Conservation (phyloP, 257 asterid genomes). For the Solanum chilense region DNA sequence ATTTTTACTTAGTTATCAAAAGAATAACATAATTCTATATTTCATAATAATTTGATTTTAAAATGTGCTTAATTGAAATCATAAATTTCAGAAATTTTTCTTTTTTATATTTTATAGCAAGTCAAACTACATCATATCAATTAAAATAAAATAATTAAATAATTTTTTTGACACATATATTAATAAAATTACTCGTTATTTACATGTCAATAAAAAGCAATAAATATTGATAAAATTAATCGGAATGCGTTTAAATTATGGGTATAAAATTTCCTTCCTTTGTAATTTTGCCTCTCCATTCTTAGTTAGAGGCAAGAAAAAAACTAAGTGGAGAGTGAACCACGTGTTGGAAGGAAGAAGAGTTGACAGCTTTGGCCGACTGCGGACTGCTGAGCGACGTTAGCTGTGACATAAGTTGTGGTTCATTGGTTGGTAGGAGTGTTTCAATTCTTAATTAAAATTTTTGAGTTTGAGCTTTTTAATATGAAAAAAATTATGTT, state of each 20-base stretch:
- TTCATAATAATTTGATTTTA: accelerated
- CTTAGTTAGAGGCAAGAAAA: not conserved
- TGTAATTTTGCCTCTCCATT: not conserved
- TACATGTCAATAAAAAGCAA: too few species aligned
- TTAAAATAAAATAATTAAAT: too few species aligned
- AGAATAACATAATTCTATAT: too few species aligned
- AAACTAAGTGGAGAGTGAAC: not conserved
- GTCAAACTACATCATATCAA: accelerated
- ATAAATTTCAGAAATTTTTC: accelerated
- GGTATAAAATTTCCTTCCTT: not conserved
- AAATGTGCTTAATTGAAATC: accelerated
- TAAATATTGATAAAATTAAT: too few species aligned
- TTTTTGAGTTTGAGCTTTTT: accelerated
- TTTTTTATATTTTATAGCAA: too few species aligned
- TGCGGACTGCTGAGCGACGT: slow-evolving; percentile 29
- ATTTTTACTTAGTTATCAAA: too few species aligned
- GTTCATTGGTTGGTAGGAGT: accelerated
- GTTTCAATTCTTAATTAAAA: accelerated
- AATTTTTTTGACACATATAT: too few species aligned
- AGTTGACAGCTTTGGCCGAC: slow-evolving; percentile 15
- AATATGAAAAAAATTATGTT: too few species aligned
- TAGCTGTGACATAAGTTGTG: not conserved
- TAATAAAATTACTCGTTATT: too few species aligned
- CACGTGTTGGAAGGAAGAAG: slow-evolving; percentile 26
- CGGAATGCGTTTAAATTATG: too few species aligned